These are phyloP conservation scores for Sarocladiaceae sp. DNA, from an alignment of 2,329 filamentous ascomycete species.

Conservation along the genomic window DNA sequence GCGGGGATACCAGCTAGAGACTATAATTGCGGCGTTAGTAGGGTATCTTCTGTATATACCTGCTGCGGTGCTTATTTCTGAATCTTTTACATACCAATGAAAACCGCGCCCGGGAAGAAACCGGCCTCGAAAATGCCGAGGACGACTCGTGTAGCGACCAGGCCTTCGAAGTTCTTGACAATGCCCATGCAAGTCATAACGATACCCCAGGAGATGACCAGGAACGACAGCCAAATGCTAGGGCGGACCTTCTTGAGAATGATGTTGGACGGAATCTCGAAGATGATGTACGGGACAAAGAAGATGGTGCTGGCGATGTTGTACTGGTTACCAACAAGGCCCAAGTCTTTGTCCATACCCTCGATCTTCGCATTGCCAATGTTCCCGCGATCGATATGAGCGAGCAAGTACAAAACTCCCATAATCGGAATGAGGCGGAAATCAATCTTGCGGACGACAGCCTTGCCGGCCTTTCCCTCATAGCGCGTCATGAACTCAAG, in stretches of 20 bases:
- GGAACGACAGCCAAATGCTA: constrained; percentile 28
- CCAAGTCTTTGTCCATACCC: constrained; percentile 23
- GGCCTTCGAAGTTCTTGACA: constrained; percentile 38
- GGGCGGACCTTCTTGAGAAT: too few species aligned
- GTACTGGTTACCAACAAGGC: constrained; percentile 16
- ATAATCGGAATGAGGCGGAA: constrained; percentile 35
- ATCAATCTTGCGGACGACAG: constrained; percentile 15
- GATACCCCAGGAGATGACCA: constrained; percentile 36
- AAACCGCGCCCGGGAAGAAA: constrained; percentile 27
- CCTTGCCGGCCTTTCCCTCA: constrained; percentile 14
- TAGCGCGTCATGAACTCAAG: constrained; percentile 9
- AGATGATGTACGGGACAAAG: too few species aligned
- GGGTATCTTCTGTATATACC: too few species aligned
- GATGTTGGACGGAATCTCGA: too few species aligned
- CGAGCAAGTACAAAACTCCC: constrained; percentile 51
- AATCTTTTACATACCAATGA: too few species aligned
- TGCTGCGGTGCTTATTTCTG: too few species aligned
- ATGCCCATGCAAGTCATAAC: constrained; percentile 41
- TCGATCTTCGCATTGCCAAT: constrained; percentile 45
- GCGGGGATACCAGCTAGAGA: constrained; percentile 25
- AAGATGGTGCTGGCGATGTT: constrained; percentile 12
- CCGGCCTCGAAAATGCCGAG: constrained; percentile 40
- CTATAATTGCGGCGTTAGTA: too few species aligned
- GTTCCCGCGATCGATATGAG: constrained; percentile 51
- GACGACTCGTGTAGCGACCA: constrained; percentile 40